Percentiles rank a stretch among this genome's conserved stretches.
Conservation (phyloP, 1,284 basidiomycete genomes). For the Afroboletus lepidellus region DNA sequence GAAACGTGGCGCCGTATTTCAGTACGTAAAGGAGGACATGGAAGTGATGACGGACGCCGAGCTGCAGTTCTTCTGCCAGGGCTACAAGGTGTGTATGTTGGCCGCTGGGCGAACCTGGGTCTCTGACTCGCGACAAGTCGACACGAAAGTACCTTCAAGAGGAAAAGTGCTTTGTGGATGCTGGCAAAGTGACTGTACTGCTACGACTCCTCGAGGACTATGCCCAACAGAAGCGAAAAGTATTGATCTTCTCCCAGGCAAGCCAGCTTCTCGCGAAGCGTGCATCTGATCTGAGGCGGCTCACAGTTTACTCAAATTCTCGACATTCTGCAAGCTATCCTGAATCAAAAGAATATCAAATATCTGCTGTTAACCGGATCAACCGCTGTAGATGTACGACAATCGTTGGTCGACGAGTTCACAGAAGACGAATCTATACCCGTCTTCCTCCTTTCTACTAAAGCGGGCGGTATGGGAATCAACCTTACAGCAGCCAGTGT, state of each 20-base stretch:
- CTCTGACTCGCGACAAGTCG: constrained; percentile 48
- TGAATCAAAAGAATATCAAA: constrained; percentile 74
- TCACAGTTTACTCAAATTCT: constrained; percentile 89
- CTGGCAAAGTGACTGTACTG: constrained; percentile 85
- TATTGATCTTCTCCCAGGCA: constrained; percentile 93
- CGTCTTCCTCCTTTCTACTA: constrained; percentile 93
- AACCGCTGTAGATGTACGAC: constrained; percentile 92
- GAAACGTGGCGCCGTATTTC: constrained; percentile 73
- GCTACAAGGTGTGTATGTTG: constrained; percentile 65
- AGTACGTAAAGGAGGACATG: constrained; percentile 90
- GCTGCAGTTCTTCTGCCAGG: constrained; percentile 76
- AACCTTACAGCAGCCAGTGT: constrained; percentile 91
- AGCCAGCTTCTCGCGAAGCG: constrained; percentile 11
- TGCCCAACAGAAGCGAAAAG: constrained; percentile 69
- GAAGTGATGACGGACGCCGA: constrained; percentile 95
- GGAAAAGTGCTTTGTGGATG: constrained; percentile 78
- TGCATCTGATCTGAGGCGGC: constrained; percentile 2
- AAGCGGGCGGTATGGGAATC: constrained; percentile 92
- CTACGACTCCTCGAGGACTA: constrained; percentile 74
- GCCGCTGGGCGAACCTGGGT: not conserved
- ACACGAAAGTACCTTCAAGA: constrained; percentile 77
- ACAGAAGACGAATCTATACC: constrained; percentile 91
- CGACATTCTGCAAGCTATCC: constrained; percentile 87
- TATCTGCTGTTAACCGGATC: constrained; percentile 92
- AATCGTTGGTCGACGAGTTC: constrained; percentile 94